Evolutionary conservation across 2,329 filamentous ascomycete genomes (phyloP), one percentile per base, ranked within the genome.

Genomic region (Knufia petricola): DNA sequence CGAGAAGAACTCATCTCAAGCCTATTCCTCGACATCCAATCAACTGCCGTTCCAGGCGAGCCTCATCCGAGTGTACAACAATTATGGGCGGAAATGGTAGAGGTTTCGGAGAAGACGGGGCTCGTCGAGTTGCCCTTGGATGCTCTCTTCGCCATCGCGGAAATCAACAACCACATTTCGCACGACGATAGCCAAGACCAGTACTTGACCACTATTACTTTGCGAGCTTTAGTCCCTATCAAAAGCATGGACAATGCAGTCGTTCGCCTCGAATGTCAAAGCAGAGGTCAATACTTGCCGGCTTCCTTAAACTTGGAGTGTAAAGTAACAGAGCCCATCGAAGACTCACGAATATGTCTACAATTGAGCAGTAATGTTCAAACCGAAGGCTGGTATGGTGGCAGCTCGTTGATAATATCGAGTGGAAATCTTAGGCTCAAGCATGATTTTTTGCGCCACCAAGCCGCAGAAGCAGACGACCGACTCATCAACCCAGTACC

Each of bases 1-100:
- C 80, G 81, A 51, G 84, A 90, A 46, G 87, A 94, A 53, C 94
- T 88, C 59, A 80, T 89, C 13, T 78, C 79, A 20, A 81, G 85
- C 7, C 74, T 87, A 7, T 71, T 95, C 12, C 42, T 52, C 6
- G 55, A 48, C 28, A 42, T 58, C n/a, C 50, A 54, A 42, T 88
- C 86, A 60, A 76, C 79, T 0, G 81, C 77, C 39, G 32, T 15
- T n/a, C 9, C 9, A 21, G 15, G 13, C n/a, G n/a, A 24, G n/a
- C 63, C 65, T 21, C 23, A 10, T 15, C 17, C 13, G n/a, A 30
- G 21, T 19, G 17, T 39, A 23, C 32, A 39, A 20, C 2, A 39
- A 23, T 17, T 30, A 12, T 39, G 32, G 32, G 28, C 19, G 12
- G 44, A 47, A 20, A 38, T 94, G 1, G 68, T 95, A 1, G 77